phyloP scores from a whole-genome alignment of 2,329 filamentous ascomycete genomes.

The Dendrostoma leiphaemia region DNA sequence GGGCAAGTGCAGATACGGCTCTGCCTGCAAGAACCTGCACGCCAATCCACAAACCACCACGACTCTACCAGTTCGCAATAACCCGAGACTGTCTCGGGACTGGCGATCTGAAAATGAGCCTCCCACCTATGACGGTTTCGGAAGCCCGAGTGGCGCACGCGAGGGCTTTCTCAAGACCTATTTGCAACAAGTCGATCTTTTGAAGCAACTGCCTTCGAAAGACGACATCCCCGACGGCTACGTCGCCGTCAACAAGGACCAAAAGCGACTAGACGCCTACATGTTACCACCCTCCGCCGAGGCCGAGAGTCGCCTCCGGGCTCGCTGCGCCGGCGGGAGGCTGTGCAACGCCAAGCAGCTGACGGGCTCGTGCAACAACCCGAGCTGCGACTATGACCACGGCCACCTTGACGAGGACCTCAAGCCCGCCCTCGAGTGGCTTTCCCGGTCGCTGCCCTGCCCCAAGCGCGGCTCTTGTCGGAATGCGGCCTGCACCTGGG shows the following conservation, averaged over 20 bases:
- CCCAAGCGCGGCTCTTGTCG: conserved; percentile 26
- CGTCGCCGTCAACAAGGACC: conserved; percentile 26
- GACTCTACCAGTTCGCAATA: not conserved
- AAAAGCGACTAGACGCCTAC: conserved; percentile 29
- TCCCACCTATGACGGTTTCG: conserved; percentile 10
- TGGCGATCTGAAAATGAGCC: conserved; percentile 7
- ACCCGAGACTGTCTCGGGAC: conserved; percentile 2
- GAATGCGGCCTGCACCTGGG: conserved; percentile 24
- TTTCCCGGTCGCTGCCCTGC: conserved; percentile 30
- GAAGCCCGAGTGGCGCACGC: conserved; percentile 1
- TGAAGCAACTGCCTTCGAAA: conserved; percentile 22
- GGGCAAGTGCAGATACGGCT: conserved; percentile 30
- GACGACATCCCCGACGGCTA: conserved; percentile 25
- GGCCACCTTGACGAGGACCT: conserved; percentile 24
- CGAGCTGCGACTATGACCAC: conserved; percentile 30
- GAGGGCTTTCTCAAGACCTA: conserved; percentile 8
- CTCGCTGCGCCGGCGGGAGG: conserved; percentile 21
- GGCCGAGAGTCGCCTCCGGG: conserved; percentile 21
- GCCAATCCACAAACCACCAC: conserved; percentile 2
- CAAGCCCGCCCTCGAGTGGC: conserved; percentile 25
- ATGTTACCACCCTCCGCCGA: conserved; percentile 21
- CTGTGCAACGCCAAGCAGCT: conserved; percentile 20
- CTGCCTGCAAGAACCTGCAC: conserved; percentile 28
- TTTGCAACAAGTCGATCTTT: conserved; percentile 4
- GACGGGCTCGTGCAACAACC: conserved; percentile 24